phyloP scores from a whole-genome alignment of 2,329 filamentous ascomycete genomes.

The Talaromyces sp. region DNA sequence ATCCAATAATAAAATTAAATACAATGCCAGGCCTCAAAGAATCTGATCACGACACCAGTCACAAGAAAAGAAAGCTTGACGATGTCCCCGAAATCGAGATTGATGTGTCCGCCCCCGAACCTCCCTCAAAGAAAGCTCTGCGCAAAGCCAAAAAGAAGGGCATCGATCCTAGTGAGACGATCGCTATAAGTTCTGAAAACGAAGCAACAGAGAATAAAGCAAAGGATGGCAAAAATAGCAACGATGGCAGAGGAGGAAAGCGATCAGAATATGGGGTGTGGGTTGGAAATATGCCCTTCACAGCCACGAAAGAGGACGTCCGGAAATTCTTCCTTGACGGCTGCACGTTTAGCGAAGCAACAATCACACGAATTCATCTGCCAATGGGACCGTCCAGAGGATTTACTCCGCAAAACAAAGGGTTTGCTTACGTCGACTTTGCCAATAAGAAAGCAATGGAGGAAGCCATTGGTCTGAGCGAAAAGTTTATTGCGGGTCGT shows the following conservation, averaged over 20 bases:
- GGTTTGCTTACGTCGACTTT: conserved; percentile 96
- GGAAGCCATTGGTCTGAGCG: conserved; percentile 80
- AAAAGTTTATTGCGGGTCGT: conserved; percentile 72
- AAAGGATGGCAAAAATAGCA: conserved; percentile 17
- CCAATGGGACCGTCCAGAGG: conserved; percentile 58
- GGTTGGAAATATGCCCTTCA: conserved; percentile 94
- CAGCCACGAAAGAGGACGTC: conserved; percentile 68
- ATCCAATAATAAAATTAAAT: background rate
- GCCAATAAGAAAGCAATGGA: conserved; percentile 63
- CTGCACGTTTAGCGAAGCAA: conserved; percentile 61
- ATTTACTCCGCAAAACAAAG: conserved; percentile 68
- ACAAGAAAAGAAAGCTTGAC: conserved; percentile 68
- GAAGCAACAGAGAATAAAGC: conserved; percentile 29
- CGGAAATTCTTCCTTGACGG: conserved; percentile 75
- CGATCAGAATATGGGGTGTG: conserved; percentile 84
- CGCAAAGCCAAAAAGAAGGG: conserved; percentile 76
- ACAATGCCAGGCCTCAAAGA: conserved; percentile 31
- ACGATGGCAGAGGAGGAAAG: conserved; percentile 31
- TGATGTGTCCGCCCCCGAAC: conserved; percentile 83
- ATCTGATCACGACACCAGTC: conserved; percentile 19
- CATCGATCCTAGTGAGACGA: conserved; percentile 19
- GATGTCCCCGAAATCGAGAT: conserved; percentile 71
- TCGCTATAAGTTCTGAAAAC: conserved; percentile 35
- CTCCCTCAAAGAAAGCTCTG: conserved; percentile 88
- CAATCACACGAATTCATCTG: conserved; percentile 81